Conservation (phyloP, 176 grass and related monocot genomes). For the Zoysia japonica region DNA sequence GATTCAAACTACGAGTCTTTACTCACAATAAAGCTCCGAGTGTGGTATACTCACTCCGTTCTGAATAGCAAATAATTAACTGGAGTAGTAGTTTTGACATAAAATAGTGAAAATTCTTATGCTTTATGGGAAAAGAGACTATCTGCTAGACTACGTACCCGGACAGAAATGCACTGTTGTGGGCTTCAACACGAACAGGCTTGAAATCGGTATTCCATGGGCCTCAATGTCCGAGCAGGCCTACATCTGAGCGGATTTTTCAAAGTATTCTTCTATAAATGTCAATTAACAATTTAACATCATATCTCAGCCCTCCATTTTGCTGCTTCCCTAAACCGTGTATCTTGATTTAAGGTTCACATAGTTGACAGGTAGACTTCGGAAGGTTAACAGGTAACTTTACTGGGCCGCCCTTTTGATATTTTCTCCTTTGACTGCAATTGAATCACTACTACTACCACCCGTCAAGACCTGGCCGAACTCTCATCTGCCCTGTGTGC, state of each 20-base stretch:
- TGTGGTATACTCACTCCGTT: too few species aligned
- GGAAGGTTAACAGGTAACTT: conserved; percentile 40
- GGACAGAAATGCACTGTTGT: too few species aligned
- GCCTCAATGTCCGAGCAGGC: not conserved
- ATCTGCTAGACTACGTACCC: too few species aligned
- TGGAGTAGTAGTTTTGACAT: too few species aligned
- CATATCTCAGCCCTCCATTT: not conserved
- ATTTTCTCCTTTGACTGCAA: not conserved
- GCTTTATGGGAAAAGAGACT: too few species aligned
- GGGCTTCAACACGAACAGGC: not conserved
- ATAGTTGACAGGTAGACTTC: conserved; percentile 44
- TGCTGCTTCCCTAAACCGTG: not conserved
- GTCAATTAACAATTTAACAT: not conserved
- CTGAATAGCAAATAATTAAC: too few species aligned
- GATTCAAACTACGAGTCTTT: too few species aligned
- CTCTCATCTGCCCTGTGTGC: conserved; percentile 17
- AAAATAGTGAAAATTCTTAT: too few species aligned
- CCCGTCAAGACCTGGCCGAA: conserved; percentile 11
- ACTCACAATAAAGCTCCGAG: too few species aligned
- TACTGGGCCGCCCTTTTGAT: not conserved
- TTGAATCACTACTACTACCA: conserved; percentile 14
- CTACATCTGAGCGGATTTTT: not conserved
- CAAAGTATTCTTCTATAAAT: not conserved
- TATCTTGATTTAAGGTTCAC: conserved; percentile 16
- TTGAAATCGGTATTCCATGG: not conserved